Conservation (phyloP, 306 rosid species). For the Trifolium dubium region DNA sequence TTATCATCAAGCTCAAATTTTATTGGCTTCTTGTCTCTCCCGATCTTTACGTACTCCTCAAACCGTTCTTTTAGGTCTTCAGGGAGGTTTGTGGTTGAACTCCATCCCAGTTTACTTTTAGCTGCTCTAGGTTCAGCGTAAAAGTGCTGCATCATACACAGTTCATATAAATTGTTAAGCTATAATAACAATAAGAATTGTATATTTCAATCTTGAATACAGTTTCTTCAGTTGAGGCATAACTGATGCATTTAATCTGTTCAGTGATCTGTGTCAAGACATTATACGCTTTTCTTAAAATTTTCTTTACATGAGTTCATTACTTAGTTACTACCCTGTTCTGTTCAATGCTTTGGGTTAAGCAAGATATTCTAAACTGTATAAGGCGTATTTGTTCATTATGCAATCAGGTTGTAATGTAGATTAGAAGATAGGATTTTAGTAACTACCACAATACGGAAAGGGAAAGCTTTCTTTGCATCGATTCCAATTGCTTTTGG, state of each 20-base stretch:
- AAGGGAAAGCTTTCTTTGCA: conserved; percentile 95
- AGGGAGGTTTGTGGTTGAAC: conserved; percentile 66
- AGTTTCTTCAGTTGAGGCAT: neutral
- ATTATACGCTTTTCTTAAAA: neutral
- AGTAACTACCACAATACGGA: conserved; percentile 68
- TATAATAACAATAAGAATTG: conserved; percentile 1
- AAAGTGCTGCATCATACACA: conserved; percentile 73
- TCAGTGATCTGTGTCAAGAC: conserved; percentile 13
- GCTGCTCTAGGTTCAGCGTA: conserved; percentile 98
- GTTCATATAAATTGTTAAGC: conserved; percentile 14
- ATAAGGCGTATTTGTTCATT: neutral
- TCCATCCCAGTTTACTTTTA: conserved; percentile 78
- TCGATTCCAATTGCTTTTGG: conserved; percentile 85
- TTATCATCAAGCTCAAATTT: conserved; percentile 84
- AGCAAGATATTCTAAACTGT: neutral
- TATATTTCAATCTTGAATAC: neutral
- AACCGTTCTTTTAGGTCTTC: conserved; percentile 81
- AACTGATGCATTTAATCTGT: neutral
- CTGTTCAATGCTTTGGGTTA: no score
- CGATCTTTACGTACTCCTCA: conserved; percentile 84
- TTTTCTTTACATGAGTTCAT: neutral
- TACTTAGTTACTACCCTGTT: no score
- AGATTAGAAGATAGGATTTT: conserved; percentile 11
- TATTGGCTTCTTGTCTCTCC: conserved; percentile 79
- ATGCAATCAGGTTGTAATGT: neutral